A percentile compares a stretch with the other conserved stretches of the same genome.
These are phyloP conservation scores for Cercospora berteroae DNA, from an alignment of 2,329 filamentous ascomycete genomes.

Conservation along the genomic window DNA sequence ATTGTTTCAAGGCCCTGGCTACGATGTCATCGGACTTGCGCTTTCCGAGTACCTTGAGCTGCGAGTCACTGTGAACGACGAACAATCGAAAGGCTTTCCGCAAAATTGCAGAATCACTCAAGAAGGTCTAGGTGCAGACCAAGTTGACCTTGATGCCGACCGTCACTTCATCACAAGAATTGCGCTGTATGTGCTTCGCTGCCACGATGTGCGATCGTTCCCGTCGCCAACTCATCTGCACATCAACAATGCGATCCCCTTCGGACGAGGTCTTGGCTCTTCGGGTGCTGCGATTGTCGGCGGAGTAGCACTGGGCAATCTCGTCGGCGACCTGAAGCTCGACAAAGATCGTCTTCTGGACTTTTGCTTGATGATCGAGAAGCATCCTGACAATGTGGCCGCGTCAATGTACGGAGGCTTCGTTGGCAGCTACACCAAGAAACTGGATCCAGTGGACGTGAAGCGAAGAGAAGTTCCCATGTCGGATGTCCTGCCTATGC, in stretches of 20 bases:
- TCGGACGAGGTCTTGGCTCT: slow-evolving; percentile 89
- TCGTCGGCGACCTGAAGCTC: slow-evolving; percentile 76
- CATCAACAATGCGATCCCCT: slow-evolving; percentile 91
- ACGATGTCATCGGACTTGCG: slow-evolving; percentile 95
- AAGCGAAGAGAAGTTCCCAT: slow-evolving; percentile 90
- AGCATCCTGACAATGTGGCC: slow-evolving; percentile 91
- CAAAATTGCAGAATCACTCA: slow-evolving; percentile 90
- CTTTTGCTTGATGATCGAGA: slow-evolving; percentile 94
- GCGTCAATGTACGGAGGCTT: slow-evolving; percentile 95
- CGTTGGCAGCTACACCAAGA: slow-evolving; percentile 93
- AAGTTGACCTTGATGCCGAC: slow-evolving; percentile 80
- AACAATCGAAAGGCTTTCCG: slow-evolving; percentile 55
- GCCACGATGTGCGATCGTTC: slow-evolving; percentile 82
- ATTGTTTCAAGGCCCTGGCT: slow-evolving; percentile 65
- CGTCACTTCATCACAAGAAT: slow-evolving; percentile 91
- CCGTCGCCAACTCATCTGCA: slow-evolving; percentile 85
- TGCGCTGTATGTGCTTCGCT: slow-evolving; percentile 89
- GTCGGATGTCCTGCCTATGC: slow-evolving; percentile 85
- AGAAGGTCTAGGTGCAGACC: slow-evolving; percentile 74
- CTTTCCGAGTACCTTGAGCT: slow-evolving; percentile 92
- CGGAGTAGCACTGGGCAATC: slow-evolving; percentile 87
- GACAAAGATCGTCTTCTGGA: slow-evolving; percentile 83
- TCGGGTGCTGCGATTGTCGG: slow-evolving; percentile 94
- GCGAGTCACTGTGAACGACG: slow-evolving; percentile 70
- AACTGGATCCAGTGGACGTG: slow-evolving; percentile 82